A percentile compares a stretch with the other conserved stretches of the same genome.
Conservation (phyloP, 257 asterid genomes). For the Lavandula angustifolia region DNA sequence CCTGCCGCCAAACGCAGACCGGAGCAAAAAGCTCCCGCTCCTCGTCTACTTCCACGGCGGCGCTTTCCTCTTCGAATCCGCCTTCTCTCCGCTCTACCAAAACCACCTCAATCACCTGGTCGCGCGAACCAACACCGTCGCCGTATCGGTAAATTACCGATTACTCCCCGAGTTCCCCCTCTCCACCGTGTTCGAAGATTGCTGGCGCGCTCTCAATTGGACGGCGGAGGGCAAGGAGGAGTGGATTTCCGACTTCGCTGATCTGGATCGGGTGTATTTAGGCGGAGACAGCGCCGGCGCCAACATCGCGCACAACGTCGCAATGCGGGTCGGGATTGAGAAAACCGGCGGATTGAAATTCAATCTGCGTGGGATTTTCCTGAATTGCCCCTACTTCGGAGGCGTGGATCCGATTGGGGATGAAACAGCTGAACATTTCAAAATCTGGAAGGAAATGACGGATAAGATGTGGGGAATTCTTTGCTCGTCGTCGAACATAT, state of each 20-base stretch:
- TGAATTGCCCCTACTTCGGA: too few species aligned
- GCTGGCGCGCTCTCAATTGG: conserved; percentile 45
- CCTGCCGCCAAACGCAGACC: conserved; percentile 34
- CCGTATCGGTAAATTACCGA: conserved; percentile 37
- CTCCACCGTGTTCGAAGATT: conserved; percentile 39
- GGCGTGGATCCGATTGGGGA: too few species aligned
- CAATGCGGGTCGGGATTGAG: conserved; percentile 37
- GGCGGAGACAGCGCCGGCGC: conserved; percentile 79
- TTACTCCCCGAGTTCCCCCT: conserved; percentile 45
- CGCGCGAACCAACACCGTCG: conserved; percentile 42
- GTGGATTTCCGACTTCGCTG: conserved; percentile 51
- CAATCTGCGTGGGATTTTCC: too few species aligned
- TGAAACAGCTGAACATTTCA: too few species aligned
- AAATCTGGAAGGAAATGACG: conserved; percentile 1
- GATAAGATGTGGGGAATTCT: too few species aligned
- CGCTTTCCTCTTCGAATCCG: conserved; percentile 41
- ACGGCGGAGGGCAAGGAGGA: conserved; percentile 30
- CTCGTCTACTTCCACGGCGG: conserved; percentile 64
- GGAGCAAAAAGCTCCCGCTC: conserved; percentile 45
- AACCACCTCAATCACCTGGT: conserved; percentile 40
- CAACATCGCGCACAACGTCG: conserved; percentile 50
- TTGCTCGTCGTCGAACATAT: too few species aligned
- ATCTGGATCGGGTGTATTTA: conserved; percentile 44
- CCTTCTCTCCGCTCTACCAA: conserved; percentile 42
- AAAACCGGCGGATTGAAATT: conserved; percentile 17